These are phyloP conservation scores for Edaphochlamys debaryana DNA, from an alignment of 139 green algal species.

Conservation along the genomic window DNA sequence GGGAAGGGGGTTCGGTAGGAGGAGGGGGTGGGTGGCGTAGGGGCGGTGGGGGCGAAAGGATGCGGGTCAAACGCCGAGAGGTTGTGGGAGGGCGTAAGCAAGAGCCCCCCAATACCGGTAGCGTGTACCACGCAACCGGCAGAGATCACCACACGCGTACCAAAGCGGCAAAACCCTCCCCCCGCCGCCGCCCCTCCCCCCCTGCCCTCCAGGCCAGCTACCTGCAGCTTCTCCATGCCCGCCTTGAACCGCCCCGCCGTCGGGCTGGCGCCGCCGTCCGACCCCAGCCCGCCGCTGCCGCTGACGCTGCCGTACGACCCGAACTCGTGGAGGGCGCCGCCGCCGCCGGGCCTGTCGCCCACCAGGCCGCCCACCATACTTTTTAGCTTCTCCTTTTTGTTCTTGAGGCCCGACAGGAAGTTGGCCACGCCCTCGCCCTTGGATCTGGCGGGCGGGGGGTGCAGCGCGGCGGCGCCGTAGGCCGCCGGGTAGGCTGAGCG, in stretches of 20 bases:
- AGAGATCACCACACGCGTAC: no score
- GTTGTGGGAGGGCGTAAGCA: no score
- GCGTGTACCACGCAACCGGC: no score
- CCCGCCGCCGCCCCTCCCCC: no score
- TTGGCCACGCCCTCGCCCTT: constrained; percentile 47
- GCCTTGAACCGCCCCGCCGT: neutral
- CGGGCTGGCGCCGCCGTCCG: neutral
- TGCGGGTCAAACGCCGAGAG: no score
- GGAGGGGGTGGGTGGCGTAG: no score
- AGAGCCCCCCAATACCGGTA: no score
- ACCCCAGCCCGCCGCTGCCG: neutral
- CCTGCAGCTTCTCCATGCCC: constrained; percentile 34
- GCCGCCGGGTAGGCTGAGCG: neutral
- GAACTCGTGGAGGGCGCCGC: no score
- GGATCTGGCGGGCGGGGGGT: neutral
- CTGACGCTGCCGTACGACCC: no score
- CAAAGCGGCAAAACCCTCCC: no score
- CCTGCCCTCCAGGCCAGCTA: neutral
- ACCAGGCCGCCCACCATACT: constrained; percentile 19
- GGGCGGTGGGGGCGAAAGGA: no score
- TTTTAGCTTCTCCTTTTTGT: constrained; percentile 47
- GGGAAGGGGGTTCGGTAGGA: neutral
- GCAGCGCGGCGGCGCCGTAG: neutral
- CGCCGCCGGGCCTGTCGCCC: neutral
- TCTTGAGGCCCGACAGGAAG: constrained; percentile 44